phyloP scores from a whole-genome alignment of 2,329 filamentous ascomycete species.

The Penicillium thymicola region DNA sequence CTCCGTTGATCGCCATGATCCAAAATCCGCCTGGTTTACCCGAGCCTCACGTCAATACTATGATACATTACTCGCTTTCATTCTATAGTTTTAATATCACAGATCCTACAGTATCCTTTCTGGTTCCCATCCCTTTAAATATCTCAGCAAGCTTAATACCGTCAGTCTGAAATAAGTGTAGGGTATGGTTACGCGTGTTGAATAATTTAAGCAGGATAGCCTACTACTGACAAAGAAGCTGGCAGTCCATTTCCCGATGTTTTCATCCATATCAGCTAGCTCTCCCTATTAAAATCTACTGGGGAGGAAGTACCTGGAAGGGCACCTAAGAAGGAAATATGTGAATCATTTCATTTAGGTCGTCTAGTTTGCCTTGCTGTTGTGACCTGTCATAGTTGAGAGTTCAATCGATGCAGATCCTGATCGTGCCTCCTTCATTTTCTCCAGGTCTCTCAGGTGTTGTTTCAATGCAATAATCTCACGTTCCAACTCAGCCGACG shows the following conservation, averaged over 20 bases:
- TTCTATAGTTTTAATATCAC: background rate
- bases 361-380: background rate
- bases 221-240: too few species aligned
- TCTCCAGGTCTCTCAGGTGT: slow-evolving; percentile 12
- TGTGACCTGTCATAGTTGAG: background rate
- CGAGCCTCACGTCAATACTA: background rate
- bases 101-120: background rate
- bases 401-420: background rate
- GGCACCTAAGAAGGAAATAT: background rate
- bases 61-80: background rate
- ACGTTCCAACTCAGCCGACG: slow-evolving; percentile 26
- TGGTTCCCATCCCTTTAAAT: background rate
- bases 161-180: background rate
- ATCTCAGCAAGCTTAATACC: too few species aligned
- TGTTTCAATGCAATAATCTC: slow-evolving; percentile 26
- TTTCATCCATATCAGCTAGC: background rate
- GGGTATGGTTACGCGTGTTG: too few species aligned
- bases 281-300: too few species aligned
- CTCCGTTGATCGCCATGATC: background rate
- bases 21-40: background rate
- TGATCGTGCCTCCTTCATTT: slow-evolving; percentile 7
- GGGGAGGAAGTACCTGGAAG: background rate
- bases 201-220: too few species aligned
- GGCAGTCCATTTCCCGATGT: background rate
- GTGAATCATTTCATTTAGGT: background rate